phyloP scores from a whole-genome alignment of 2,329 filamentous ascomycete species.

The Fonsecaea multimorphosa region DNA sequence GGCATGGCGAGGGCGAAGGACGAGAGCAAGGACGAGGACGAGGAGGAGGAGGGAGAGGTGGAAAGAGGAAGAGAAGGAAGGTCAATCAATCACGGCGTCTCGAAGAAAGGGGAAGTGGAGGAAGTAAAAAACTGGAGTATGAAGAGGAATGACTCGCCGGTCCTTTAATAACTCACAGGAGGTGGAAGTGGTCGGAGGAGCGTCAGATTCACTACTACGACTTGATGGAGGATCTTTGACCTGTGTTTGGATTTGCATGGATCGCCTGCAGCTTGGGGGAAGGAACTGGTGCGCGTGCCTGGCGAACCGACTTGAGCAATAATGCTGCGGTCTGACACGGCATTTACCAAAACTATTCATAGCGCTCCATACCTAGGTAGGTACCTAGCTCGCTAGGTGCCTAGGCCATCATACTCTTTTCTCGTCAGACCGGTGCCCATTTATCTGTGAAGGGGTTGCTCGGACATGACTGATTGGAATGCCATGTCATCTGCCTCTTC shows the following conservation, averaged over 20 bases:
- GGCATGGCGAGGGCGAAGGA: slow-evolving; percentile 43
- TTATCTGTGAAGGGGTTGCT: not conserved
- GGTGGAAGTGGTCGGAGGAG: not conserved
- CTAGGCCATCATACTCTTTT: too few relatives aligned
- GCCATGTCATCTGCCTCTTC: slow-evolving; percentile 3
- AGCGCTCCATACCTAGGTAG: too few relatives aligned
- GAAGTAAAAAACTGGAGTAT: slow-evolving; percentile 1
- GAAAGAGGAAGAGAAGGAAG: not conserved
- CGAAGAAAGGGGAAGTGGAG: not conserved
- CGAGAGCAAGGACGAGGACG: not conserved
- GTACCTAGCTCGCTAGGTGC: too few relatives aligned
- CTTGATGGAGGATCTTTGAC: not conserved
- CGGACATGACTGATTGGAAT: not conserved
- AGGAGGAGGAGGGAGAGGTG: not conserved
- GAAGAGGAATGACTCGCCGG: not conserved
- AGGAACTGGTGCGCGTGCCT: not conserved
- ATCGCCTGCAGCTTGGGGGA: not conserved
- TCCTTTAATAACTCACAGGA: not conserved
- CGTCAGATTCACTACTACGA: not conserved
- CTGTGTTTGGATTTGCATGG: not conserved
- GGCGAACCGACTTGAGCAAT: not conserved
- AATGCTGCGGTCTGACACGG: too few relatives aligned
- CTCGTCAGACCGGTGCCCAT: too few relatives aligned
- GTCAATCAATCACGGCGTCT: not conserved
- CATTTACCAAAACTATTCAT: too few relatives aligned